These are phyloP conservation scores for Naganishia vaughanmartiniae DNA, from an alignment of 768 basidiomycete species.

Conservation along the genomic window DNA sequence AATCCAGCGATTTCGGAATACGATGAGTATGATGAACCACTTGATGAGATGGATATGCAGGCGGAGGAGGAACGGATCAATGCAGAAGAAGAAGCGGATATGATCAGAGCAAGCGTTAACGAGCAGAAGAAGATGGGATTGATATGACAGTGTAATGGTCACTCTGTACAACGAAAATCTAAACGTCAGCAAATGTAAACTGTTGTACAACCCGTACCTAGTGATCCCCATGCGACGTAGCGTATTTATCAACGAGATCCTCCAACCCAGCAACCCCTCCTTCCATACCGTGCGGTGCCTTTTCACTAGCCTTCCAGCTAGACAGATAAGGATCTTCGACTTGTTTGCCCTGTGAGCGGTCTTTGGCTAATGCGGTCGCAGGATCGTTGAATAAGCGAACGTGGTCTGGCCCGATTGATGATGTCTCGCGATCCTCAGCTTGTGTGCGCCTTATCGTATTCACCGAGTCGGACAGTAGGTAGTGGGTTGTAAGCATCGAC, in stretches of 20 bases:
- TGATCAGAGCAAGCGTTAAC: neutral
- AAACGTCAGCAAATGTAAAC: constrained; percentile 3
- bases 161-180: neutral
- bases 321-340: constrained; percentile 15
- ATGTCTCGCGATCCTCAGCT: neutral
- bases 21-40: constrained; percentile 16
- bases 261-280: constrained; percentile 13
- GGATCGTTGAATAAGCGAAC: constrained; percentile 6
- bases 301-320: constrained; percentile 24
- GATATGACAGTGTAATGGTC: neutral
- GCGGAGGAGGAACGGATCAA: constrained; percentile 2
- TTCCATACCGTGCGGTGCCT: constrained; percentile 5
- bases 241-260: neutral
- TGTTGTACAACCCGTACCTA: neutral
- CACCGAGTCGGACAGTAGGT: constrained; percentile 10
- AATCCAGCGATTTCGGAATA: neutral
- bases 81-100: neutral
- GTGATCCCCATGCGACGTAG: constrained; percentile 6
- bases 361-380: neutral
- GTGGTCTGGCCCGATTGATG: neutral
- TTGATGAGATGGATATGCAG: constrained; percentile 25
- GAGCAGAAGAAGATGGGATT: constrained; percentile 14
- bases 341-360: neutral
- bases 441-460: constrained; percentile 9
- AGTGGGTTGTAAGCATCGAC: constrained; percentile 19